Evolutionary conservation across 2,329 filamentous ascomycete genomes (phyloP).

Genomic region (Calonectria pseudoreteaudii): DNA sequence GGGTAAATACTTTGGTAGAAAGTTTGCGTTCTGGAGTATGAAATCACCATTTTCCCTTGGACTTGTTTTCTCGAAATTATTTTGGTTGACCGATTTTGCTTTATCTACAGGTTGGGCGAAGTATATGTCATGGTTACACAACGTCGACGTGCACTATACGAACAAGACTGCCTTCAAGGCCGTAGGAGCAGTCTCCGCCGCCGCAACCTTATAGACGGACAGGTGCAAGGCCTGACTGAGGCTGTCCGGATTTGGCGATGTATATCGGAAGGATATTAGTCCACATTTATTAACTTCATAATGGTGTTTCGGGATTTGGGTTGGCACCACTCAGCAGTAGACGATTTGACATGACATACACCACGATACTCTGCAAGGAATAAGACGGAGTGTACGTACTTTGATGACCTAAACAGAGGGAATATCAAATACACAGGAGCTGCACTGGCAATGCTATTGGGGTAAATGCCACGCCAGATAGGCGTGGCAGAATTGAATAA

Average conservation of each 20-base stretch:
- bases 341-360: conserved; percentile 20
- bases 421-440: background rate
- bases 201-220: conserved; percentile 60
- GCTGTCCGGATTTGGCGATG: background rate
- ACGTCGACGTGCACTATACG: conserved; percentile 76
- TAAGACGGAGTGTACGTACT: background rate
- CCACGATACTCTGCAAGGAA: background rate
- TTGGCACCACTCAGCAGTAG: conserved; percentile 30
- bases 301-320: conserved; percentile 37
- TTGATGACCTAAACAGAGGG: background rate
- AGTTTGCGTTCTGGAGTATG: conserved; percentile 96
- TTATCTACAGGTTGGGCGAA: conserved; percentile 81
- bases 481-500: conserved; percentile 24
- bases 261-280: conserved; percentile 4
- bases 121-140: conserved; percentile 95
- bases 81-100: conserved; percentile 27
- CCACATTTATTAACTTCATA: conserved; percentile 30
- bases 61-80: background rate
- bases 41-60: conserved; percentile 10
- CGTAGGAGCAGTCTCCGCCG: conserved; percentile 72
- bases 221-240: background rate
- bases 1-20: conserved; percentile 94
- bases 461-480: conserved; percentile 3
- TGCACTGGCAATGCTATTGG: background rate
- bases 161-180: conserved; percentile 73